Evolutionary conservation across 129 eudicot genomes (phyloP).

Genomic region (Smallanthus sonchifolius): DNA sequence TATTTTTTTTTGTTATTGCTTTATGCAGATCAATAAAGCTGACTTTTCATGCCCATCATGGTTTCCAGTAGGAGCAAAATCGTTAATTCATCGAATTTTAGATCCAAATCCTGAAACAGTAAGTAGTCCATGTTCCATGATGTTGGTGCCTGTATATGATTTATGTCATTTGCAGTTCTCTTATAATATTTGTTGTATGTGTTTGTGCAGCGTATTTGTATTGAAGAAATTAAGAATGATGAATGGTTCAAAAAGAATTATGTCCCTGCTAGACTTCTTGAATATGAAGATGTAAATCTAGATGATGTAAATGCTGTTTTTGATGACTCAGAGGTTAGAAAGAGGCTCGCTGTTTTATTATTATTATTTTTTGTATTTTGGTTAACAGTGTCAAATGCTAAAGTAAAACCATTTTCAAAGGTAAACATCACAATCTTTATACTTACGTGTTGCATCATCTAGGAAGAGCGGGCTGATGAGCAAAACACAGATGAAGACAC

Average conservation of each 20-base stretch:
- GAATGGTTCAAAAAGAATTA: conserved; percentile 90
- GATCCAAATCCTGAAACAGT: conserved; percentile 95
- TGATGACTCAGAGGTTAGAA: conserved; percentile 85
- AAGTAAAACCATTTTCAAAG: neutral
- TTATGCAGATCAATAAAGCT: conserved; percentile 78
- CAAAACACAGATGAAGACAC: conserved; percentile 55
- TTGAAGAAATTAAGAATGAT: conserved; percentile 82
- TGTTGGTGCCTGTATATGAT: neutral
- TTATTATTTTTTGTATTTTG: neutral
- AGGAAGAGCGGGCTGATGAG: conserved; percentile 60
- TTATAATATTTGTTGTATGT: conserved; percentile 7
- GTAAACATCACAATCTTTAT: neutral
- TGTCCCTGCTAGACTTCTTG: conserved; percentile 71
- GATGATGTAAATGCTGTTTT: conserved; percentile 97
- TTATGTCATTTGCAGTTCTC: neutral
- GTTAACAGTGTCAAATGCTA: neutral
- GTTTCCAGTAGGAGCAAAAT: conserved; percentile 95
- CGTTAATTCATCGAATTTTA: conserved; percentile 78
- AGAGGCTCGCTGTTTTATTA: neutral
- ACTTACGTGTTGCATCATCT: conserved; percentile 15
- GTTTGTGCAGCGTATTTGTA: conserved; percentile 67
- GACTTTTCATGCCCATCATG: conserved; percentile 87
- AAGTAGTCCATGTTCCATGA: conserved; percentile 28
- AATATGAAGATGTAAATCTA: conserved; percentile 87
- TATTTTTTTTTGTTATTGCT: neutral